Evolutionary conservation across 1,284 basidiomycete genomes (phyloP), one percentile per base, ranked within the genome.

Genomic region (Violaceomyces palustris): DNA sequence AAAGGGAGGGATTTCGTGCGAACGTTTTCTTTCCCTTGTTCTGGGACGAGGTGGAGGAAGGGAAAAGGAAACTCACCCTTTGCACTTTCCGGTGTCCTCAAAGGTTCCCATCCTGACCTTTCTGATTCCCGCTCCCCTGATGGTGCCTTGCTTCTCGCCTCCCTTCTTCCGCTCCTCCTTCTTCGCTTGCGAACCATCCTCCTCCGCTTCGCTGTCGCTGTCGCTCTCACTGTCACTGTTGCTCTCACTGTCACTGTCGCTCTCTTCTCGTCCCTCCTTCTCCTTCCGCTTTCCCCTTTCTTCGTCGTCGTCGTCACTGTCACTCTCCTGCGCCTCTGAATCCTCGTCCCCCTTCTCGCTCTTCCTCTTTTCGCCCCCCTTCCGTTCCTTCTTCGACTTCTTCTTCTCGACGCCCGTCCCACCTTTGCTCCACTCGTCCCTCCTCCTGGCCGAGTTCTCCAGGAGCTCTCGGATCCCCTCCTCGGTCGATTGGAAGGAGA

Each of bases 71-170:
- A 74, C 80, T 56, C 70, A 94, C 87, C 93, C 93, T 80, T 97
- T 98, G 76, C 93, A 97, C 52, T 84, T 78, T 6, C 90, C 90
- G 0, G 59, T 86, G 73, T 97, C 93, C 73, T 97, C 89, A 61
- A 98, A 98, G 14, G 90, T 91, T 2, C 89, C 91, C 79, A 98
- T 80, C 4, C 93, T 83, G 22, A 97, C 79, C 72, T 91, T 91
- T 52, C 87, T 81, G 75, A 97, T 83, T 74, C 89, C 91, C 21
- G 75, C 75, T 41, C 63, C 50, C 18, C 45, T 26, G 15, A 52
- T 48, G 11, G 19, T 37, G 11, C 7, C 39, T 21, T 18, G 40
- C 42, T 37, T 43, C 4, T 36, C 18, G 4, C 30, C 32, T 17
- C n/a, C 27, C 31, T 41, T 26, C 21, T 26, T 25, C 18, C 27